Base-by-base conservation (phyloP, 78 protist species). In the Tieghemostelium lacteum region DNA sequence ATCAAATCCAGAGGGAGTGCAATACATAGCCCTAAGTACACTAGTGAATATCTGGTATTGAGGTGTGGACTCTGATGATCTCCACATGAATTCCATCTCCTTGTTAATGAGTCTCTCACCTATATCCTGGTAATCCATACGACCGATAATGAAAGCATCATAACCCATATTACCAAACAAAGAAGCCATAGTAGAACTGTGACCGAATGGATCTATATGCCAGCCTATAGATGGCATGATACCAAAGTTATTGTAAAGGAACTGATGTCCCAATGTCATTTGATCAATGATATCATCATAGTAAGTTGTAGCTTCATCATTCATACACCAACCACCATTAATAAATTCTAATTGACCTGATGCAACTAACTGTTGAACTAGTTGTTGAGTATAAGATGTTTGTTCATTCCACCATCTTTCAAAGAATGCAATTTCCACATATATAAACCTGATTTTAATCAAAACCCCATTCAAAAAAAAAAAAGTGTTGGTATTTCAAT, bases 201-300 rank as follows among this genome's bases (percentile, higher is more conserved):
- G 98, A n/a, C 98, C 98, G 70, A 97, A 97, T 19, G 98, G 98
- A 64, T 97, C 98, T 8, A 78, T 83, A 31, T 88, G 95, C 93
- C 93, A 67, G 0, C 75, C 85, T 55, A 73, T 74, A 49, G 37
- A 54, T 24, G 93, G 92, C 7, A 49, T 58, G 0, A 63, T 73
- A 28, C 85, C 85, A 57, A 95, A 86, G 45, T 86, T 54, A 10
- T 86, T 67, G 24, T 67, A 22, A 16, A 94, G 37, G 75, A 80
- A 94, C 29, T 49, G 88, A 57, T 86, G 92, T 0, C 96, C 96
- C 2, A 64, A 65, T 5, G 93, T 78, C 75, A 72, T 75, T 33
- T 92, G 93, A 52, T 77, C 88, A 66, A 76, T 95, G 3, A 80
- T 86, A 36, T 70, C 87, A 8, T 66, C 91, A 61, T 87, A 96